Percentiles rank a stretch among this genome's conserved stretches.
These are phyloP conservation scores for Filobasidium uniguttulatum DNA, from an alignment of 1,284 basidiomycete genomes.

Conservation along the genomic window DNA sequence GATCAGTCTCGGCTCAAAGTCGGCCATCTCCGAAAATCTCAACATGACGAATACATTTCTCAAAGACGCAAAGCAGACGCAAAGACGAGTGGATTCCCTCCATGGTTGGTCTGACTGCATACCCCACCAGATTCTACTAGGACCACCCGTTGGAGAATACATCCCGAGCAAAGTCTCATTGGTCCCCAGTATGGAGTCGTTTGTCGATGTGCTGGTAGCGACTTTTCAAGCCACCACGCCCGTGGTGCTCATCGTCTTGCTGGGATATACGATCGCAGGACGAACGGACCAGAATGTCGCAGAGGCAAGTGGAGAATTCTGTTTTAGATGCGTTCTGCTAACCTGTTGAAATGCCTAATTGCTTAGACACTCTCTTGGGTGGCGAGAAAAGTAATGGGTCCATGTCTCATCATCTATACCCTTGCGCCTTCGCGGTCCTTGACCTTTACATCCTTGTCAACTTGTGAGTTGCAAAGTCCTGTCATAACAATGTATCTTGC, in stretches of 20 bases:
- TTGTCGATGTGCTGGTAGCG: slow-evolving; percentile 27
- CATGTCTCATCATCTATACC: slow-evolving; percentile 23
- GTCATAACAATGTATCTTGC: not conserved
- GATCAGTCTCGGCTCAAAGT: no score
- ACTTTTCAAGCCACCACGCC: slow-evolving; percentile 27
- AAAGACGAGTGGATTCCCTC: no score
- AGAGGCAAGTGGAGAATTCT: not conserved
- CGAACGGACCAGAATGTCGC: slow-evolving; percentile 2
- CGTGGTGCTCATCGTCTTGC: slow-evolving; percentile 23
- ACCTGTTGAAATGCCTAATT: no score
- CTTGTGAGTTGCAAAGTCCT: slow-evolving; percentile 17
- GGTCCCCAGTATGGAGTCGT: no score
- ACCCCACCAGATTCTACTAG: no score
- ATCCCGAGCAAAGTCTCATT: no score
- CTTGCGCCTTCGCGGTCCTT: slow-evolving; percentile 23
- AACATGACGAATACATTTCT: no score
- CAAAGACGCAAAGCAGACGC: no score
- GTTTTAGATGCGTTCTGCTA: no score
- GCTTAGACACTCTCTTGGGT: slow-evolving; percentile 17
- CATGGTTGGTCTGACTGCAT: no score
- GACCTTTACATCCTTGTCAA: slow-evolving; percentile 18
- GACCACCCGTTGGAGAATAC: no score
- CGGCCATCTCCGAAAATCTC: no score
- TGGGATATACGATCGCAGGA: slow-evolving; percentile 25
- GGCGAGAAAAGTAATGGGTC: slow-evolving; percentile 21